Evolutionary conservation across 23 red algal species (phyloP), one percentile per base, ranked within the genome.

Genomic region (Pyropia haitanensis): DNA sequence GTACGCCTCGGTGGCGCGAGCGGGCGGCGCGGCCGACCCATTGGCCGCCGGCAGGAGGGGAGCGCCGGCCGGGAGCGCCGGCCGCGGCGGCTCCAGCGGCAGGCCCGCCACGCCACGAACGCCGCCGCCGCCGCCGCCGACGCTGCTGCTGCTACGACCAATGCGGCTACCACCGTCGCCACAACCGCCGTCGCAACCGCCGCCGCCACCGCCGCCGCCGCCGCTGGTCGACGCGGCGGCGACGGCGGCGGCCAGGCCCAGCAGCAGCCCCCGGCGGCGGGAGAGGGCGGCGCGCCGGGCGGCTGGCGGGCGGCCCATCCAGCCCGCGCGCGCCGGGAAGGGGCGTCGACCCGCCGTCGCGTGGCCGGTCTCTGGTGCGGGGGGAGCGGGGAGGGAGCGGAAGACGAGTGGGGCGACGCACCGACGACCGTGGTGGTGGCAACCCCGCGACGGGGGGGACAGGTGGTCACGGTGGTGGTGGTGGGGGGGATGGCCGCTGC

Each of bases 1-100:
- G 67, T 81, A 95, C 10, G 89, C 89, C 29, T 85, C 79, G 15
- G n/a, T 64, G 14, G 65, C 65, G 5, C 10, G 65, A 48, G 39
- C 5, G 39, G 39, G 39, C 13, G 1, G 5, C 39, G 5, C 39
- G 39, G 13, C 39, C 4, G 39, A 7, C 10, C 39, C 39, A 46
- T 46, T 46, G 2, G 39, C 39, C 39, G 39, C 39, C 39, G 39
- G 5, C 39, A 12, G 39, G 39, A 46, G 39, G 39, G 39, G 39
- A 46, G 39, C 39, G 39, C 4, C 39, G 8, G 39, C 5, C 0
- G 39, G 10, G 39, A 46, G 39, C 39, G 13, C 4, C n/a, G n/a
- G n/a, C 5, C 7, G 7, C 5, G 39, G 39, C 39, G 39, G 39
- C 39, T 46, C 39, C 39, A 46, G 39, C 8, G 39, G 39, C 39